Base-by-base conservation (phyloP, 768 basidiomycete genomes). In the Collybia sordida region DNA sequence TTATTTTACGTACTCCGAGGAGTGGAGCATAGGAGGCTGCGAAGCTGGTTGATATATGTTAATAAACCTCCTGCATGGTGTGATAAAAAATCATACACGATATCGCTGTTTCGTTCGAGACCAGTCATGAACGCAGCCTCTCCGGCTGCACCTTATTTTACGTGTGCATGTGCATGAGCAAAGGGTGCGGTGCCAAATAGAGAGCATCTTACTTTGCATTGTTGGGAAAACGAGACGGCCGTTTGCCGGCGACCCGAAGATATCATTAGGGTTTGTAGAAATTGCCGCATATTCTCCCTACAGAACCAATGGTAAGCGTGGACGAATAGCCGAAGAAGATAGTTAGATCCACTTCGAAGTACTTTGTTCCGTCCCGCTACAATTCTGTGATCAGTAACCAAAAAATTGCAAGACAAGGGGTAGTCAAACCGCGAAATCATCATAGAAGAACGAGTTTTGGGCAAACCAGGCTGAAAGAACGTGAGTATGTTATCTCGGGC, bases 71-170 rank as follows among this genome's bases (percentile, higher is more conserved):
- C n/a, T 37, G 25, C 4, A 8, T 5, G 39, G 27, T 12, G 15
- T 45, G 21, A 9, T 15, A 12, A 34, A 27, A 4, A 19, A 25
- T 53, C 53, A 12, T 54, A 85, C 28, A 66, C 62, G 43, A 70
- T 70, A 51, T 70, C 67, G 4, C 59, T 56, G 43, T 70, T 70
- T 21, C 70, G 54, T 60, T 85, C 83, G 6, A 83, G 53, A 11
- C 83, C 82, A 0, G 79, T 84, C 82, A 83, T 83, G 57, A 78
- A 85, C 1, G 79, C 80, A 2, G 82, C 83, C 59, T 85, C 83
- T 21, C 73, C 79, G 0, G 72, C 57, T 18, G 79, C 60, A 45
- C 76, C 79, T 79, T 34, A 3, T 50, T 31, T 12, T 6, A 11
- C n/a, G n/a, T n/a, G n/a, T 31, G 31, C 14, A 12, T 31, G 14